A percentile compares a stretch with the other conserved stretches of the same genome.
These are phyloP conservation scores for Elsinoe fawcettii DNA, from an alignment of 2,329 filamentous ascomycete genomes.

Conservation along the genomic window DNA sequence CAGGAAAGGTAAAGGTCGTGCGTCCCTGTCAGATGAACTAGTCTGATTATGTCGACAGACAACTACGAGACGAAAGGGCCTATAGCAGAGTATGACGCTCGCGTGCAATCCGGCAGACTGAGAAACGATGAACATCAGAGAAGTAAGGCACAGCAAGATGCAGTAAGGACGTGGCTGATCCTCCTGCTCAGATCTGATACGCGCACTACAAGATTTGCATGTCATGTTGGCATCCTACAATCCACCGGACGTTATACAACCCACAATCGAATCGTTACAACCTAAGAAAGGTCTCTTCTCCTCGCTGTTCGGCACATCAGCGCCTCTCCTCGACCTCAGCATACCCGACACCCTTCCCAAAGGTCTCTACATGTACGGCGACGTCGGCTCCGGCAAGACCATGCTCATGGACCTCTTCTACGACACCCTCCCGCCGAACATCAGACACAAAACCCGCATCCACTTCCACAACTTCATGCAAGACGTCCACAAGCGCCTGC, in stretches of 20 bases:
- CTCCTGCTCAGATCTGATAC: constrained; percentile 63
- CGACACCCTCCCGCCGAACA: constrained; percentile 75
- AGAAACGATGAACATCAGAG: constrained; percentile 87
- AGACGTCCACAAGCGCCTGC: constrained; percentile 83
- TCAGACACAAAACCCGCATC: constrained; percentile 78
- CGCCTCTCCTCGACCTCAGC: background rate
- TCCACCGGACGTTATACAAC: constrained; percentile 66
- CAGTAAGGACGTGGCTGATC: background rate
- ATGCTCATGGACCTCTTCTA: constrained; percentile 99
- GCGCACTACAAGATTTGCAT: constrained; percentile 81
- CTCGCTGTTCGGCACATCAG: constrained; percentile 50
- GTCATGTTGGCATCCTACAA: constrained; percentile 69
- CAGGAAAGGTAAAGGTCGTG: constrained; percentile 18
- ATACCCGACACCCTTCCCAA: constrained; percentile 55
- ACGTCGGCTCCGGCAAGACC: constrained; percentile 95
- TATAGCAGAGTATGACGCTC: constrained; percentile 76
- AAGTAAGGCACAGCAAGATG: constrained; percentile 46
- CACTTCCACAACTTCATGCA: constrained; percentile 99
- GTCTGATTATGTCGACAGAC: background rate
- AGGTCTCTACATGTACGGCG: constrained; percentile 89
- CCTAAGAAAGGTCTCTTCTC: constrained; percentile 48
- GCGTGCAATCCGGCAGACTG: constrained; percentile 65
- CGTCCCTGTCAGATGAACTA: background rate
- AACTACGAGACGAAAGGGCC: constrained; percentile 49
- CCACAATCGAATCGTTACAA: constrained; percentile 63